phyloP scores from a whole-genome alignment of 1,139 yeast genomes.

The Debaryomyces fabryi region DNA sequence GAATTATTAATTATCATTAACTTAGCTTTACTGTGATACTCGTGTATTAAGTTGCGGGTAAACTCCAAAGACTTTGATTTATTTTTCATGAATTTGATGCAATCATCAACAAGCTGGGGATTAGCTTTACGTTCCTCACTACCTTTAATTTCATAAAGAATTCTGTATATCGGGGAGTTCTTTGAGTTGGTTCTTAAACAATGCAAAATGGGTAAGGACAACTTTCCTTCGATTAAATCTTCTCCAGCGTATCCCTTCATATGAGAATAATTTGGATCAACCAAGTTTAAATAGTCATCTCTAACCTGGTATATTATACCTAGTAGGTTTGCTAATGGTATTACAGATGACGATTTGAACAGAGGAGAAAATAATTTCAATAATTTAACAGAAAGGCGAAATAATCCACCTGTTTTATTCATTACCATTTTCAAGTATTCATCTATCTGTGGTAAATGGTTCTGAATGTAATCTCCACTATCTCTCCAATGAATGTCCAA shows the following conservation, averaged over 20 bases:
- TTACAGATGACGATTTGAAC: conserved; percentile 26
- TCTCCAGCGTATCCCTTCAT: conserved; percentile 81
- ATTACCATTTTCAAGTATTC: conserved; percentile 81
- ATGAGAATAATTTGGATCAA: conserved; percentile 51
- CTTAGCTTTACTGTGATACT: conserved; percentile 22
- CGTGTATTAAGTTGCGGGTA: conserved; percentile 23
- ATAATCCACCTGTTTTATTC: conserved; percentile 88
- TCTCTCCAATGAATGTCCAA: conserved; percentile 90
- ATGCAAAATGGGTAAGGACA: conserved; percentile 82
- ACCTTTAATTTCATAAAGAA: conserved; percentile 22
- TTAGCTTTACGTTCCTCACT: conserved; percentile 22
- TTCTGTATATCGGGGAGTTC: conserved; percentile 27
- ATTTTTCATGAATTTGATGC: conserved; percentile 26
- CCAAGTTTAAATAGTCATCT: conserved; percentile 76
- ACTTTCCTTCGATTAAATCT: conserved; percentile 87
- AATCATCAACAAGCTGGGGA: conserved; percentile 20
- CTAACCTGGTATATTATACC: conserved; percentile 83
- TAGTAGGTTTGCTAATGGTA: conserved; percentile 71
- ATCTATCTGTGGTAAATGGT: conserved; percentile 61
- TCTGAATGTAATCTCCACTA: conserved; percentile 18
- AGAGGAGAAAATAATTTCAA: conserved; percentile 44
- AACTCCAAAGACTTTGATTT: conserved; percentile 26
- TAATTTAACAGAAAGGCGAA: conserved; percentile 69
- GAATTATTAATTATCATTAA: conserved; percentile 16
- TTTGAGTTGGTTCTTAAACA: conserved; percentile 24